Percentiles rank a stretch among this genome's conserved stretches.
Conservation (phyloP, 2,329 filamentous ascomycete genomes). For the Cytospora mali region DNA sequence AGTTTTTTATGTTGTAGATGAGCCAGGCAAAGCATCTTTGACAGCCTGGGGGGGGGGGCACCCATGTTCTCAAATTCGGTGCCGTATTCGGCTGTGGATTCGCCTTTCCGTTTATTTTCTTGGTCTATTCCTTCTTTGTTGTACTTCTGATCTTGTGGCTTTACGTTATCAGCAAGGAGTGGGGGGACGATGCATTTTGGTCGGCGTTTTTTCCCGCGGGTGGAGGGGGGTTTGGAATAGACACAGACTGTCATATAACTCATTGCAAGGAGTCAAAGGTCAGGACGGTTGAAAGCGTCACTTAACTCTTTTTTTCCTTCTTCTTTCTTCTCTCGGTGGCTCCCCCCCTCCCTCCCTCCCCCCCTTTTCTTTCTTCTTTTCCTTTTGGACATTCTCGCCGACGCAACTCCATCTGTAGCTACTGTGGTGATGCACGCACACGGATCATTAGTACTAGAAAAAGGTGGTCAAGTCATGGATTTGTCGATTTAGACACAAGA, state of each 20-base stretch:
- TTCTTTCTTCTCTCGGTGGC: too few relatives aligned
- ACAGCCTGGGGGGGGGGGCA: background rate
- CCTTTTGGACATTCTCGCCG: constrained; percentile 5
- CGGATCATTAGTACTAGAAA: background rate
- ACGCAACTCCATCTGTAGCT: background rate
- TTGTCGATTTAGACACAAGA: background rate
- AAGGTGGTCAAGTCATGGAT: background rate
- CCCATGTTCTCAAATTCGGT: background rate
- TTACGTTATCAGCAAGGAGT: constrained; percentile 13
- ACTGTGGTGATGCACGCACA: background rate
- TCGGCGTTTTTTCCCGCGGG: too few relatives aligned
- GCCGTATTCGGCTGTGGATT: background rate
- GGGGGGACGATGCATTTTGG: constrained; percentile 21
- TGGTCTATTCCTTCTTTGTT: background rate
- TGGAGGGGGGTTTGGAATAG: constrained; percentile 3
- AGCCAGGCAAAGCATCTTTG: background rate
- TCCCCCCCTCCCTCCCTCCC: too few relatives aligned
- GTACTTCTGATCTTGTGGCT: background rate
- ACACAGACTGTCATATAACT: constrained; percentile 24
- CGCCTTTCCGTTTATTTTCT: background rate
- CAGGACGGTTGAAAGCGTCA: background rate
- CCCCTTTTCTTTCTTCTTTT: background rate
- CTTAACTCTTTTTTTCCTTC: background rate
- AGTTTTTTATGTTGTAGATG: background rate
- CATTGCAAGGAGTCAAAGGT: constrained; percentile 29